phyloP scores from a whole-genome alignment of 768 basidiomycete species.

The Tulasnella sp. region DNA sequence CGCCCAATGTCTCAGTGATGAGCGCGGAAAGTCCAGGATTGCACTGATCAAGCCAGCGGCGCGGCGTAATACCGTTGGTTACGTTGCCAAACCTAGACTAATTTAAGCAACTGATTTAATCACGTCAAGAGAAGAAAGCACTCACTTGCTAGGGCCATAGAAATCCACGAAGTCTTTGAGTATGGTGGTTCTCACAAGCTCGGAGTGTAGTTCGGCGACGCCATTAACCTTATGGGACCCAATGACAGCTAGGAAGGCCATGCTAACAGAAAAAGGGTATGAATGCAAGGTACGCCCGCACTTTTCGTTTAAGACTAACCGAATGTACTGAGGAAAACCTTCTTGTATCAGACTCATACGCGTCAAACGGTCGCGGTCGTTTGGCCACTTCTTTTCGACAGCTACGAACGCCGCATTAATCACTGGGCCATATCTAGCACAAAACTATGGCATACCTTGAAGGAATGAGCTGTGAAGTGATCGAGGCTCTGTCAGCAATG shows the following conservation, averaged over 20 bases:
- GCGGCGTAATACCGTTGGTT: slow-evolving; percentile 93
- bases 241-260: slow-evolving; percentile 74
- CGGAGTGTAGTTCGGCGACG: slow-evolving; percentile 93
- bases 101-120: not conserved
- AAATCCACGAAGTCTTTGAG: slow-evolving; percentile 81
- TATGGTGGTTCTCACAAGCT: slow-evolving; percentile 57
- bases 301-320: slow-evolving; percentile 53
- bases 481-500: too few species aligned
- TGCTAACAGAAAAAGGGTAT: slow-evolving; percentile 43
- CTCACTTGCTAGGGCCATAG: slow-evolving; percentile 74
- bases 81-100: slow-evolving; percentile 70
- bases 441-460: slow-evolving; percentile 49
- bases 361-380: slow-evolving; percentile 70
- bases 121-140: slow-evolving; percentile 30
- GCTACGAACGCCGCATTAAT: slow-evolving; percentile 43
- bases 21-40: slow-evolving; percentile 84
- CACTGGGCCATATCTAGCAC: not conserved
- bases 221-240: slow-evolving; percentile 83
- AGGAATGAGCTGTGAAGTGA: slow-evolving; percentile 47
- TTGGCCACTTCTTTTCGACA: slow-evolving; percentile 87
- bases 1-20: slow-evolving; percentile 74
- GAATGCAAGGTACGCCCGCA: too few species aligned
- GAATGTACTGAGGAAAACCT: slow-evolving; percentile 23
- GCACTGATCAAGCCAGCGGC: slow-evolving; percentile 89
- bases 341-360: slow-evolving; percentile 89